Evolutionary conservation across 2,329 filamentous ascomycete species (phyloP).

Genomic region (Graphilbum sp.): DNA sequence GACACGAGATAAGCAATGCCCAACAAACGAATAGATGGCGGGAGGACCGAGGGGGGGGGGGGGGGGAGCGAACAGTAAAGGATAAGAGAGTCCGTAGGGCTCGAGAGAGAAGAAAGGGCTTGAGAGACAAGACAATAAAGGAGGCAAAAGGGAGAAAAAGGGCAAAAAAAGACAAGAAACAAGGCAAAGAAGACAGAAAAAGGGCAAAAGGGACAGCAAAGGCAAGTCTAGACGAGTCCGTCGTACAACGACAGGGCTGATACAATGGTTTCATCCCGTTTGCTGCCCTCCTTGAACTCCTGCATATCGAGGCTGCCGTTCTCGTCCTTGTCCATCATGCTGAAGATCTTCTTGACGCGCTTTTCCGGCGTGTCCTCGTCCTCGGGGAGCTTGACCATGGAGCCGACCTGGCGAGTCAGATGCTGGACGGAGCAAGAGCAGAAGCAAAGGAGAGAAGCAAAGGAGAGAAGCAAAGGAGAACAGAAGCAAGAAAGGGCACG

Average conservation of each 20-base stretch:
- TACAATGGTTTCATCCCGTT: constrained; percentile 96
- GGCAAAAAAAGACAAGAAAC: not conserved
- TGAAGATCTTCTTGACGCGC: constrained; percentile 93
- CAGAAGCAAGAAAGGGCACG: not conserved
- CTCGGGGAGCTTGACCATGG: constrained; percentile 96
- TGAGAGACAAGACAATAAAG: too few relatives aligned
- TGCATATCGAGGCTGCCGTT: constrained; percentile 93
- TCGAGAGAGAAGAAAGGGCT: too few relatives aligned
- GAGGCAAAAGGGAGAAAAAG: too few relatives aligned
- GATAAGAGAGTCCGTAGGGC: too few relatives aligned
- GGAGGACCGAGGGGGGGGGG: too few relatives aligned
- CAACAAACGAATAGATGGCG: too few relatives aligned
- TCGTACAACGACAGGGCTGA: constrained; percentile 94
- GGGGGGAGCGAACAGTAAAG: too few relatives aligned
- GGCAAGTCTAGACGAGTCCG: constrained; percentile 53
- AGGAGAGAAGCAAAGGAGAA: not conserved
- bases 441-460: constrained; percentile 3
- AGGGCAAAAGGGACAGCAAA: not conserved
- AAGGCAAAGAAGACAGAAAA: constrained; percentile 1
- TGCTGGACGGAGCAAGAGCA: too few relatives aligned
- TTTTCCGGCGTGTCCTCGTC: constrained; percentile 99
- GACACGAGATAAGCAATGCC: too few relatives aligned
- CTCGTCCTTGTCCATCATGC: constrained; percentile 99
- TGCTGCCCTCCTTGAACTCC: constrained; percentile 98
- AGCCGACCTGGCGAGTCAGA: constrained; percentile 76